These are phyloP conservation scores for Diutina catenulata DNA, from an alignment of 1,139 yeast species.

Conservation along the genomic window DNA sequence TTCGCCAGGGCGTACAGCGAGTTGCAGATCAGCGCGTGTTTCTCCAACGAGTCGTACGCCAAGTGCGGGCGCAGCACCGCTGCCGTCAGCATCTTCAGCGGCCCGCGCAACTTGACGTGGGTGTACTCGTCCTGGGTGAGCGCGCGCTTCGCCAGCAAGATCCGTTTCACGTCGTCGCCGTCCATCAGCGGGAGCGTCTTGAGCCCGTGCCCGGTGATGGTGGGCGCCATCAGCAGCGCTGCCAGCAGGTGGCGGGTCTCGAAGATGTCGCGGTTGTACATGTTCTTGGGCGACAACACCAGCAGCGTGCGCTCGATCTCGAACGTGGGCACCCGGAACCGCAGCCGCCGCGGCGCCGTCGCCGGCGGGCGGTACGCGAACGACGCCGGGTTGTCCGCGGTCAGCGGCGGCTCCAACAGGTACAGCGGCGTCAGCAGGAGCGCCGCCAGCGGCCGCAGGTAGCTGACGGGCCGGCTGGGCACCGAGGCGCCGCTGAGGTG, in stretches of 20 bases:
- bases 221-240: conserved; percentile 17
- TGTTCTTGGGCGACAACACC: conserved; percentile 24
- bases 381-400: background rate
- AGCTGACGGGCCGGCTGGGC: too few species aligned
- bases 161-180: conserved; percentile 32
- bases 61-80: conserved; percentile 20
- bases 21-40: conserved; percentile 24
- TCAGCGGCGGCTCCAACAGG: conserved; percentile 3
- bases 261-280: conserved; percentile 30
- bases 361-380: too few species aligned
- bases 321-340: conserved; percentile 32
- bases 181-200: conserved; percentile 38
- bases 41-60: conserved; percentile 22
- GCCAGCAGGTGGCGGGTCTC: conserved; percentile 14
- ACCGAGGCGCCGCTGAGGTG: background rate
- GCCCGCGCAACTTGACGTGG: conserved; percentile 22
- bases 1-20: conserved; percentile 1
- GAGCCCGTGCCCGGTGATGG: conserved; percentile 30
- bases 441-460: background rate
- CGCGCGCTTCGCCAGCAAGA: conserved; percentile 27
- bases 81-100: conserved; percentile 17
- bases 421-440: conserved; percentile 5
- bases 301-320: conserved; percentile 29
- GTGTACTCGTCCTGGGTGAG: conserved; percentile 34
- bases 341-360: conserved; percentile 8